phyloP scores from a whole-genome alignment of 306 rosid species.

The Ziziphus jujuba region DNA sequence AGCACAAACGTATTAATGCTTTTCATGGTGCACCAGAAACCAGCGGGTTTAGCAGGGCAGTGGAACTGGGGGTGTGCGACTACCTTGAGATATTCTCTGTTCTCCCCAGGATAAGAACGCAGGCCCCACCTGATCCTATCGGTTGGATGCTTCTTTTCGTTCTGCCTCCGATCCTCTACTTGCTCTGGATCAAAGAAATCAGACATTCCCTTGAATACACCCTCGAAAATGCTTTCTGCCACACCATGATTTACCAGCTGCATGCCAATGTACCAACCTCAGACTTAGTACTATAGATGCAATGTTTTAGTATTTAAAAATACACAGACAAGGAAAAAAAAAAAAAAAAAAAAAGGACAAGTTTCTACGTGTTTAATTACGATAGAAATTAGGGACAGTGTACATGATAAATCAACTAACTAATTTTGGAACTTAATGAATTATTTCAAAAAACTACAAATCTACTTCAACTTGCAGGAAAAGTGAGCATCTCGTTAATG shows the following conservation, averaged over 20 bases:
- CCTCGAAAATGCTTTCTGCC: constrained; percentile 27
- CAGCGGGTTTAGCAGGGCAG: constrained; percentile 30
- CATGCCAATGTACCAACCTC: no score
- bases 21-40: constrained; percentile 30
- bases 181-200: constrained; percentile 37
- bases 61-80: constrained; percentile 39
- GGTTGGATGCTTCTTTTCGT: constrained; percentile 4
- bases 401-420: no score
- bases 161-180: constrained; percentile 30
- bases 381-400: no score
- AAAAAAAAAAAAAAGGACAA: no score
- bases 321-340: not conserved
- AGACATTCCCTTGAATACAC: constrained; percentile 22
- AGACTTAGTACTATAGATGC: no score
- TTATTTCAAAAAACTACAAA: no score
- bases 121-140: constrained; percentile 40
- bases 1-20: not conserved
- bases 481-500: no score
- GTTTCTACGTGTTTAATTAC: no score
- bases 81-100: constrained; percentile 51
- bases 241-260: constrained; percentile 49
- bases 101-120: constrained; percentile 34
- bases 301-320: not conserved
- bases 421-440: no score
- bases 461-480: no score